Base-by-base conservation (phyloP, 2,329 filamentous ascomycete genomes). In the Aspergillus felis region DNA sequence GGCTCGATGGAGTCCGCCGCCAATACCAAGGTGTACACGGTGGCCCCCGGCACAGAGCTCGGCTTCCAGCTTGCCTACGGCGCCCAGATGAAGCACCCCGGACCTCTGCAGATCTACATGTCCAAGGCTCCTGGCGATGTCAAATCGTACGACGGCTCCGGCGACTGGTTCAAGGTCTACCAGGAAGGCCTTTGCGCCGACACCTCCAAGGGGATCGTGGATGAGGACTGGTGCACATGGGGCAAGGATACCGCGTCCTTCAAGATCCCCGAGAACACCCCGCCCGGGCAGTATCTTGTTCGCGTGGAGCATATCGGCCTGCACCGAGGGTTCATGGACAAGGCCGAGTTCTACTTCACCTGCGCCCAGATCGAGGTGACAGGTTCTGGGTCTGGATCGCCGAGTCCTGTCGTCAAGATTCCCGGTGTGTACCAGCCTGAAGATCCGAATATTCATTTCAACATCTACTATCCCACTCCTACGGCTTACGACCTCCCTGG, bases 251-350 rank as follows among this genome's bases (percentile, higher is more conserved):
- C 49, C 5, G 57, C 53, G 1, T 60, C 61, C 3, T 75, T 80
- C 28, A 73, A 66, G 32, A 73, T 82, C 48, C 79, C 79, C 9
- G 60, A 35, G 35, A 79, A 76, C 56, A 74, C 79, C 14, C 70
- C 74, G 2, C 12, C 32, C 32, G 32, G 32, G 12, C 32, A 35
- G 32, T 35, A 35, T 35, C 32, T 35, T 14, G 32, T 35, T 4
- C 32, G 32, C 4, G 32, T 35, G 4, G 32, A 35, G 32, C 32
- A 35, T 35, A 35, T 35, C 14, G 32, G 12, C 32, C 32, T 35
- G 32, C 32, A 35, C 12, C 32, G 32, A 14, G 32, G 12, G 12
- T 35, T 35, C 32, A 5, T 4, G 12, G 32, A 12, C 12, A 14
- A 35, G 5, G 4, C 32, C 12, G 32, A 35, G 32, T 35, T 35